These are phyloP conservation scores for Inga laurina DNA, from an alignment of 306 rosid genomes.

Conservation along the genomic window DNA sequence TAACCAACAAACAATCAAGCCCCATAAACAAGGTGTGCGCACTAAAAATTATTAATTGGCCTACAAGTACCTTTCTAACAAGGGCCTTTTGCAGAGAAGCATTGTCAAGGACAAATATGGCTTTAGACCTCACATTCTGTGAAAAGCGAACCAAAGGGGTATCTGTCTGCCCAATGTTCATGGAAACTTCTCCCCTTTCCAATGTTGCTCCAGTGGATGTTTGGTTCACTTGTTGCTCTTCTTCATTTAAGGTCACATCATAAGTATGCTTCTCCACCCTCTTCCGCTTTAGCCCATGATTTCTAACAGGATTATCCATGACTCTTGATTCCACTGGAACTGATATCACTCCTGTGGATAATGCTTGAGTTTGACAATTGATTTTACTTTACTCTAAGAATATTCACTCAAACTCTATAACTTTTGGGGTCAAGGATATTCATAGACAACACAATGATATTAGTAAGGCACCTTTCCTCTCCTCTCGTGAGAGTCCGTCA, in stretches of 20 bases:
- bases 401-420: not conserved
- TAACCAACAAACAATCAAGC: not conserved
- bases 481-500: too few species aligned
- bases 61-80: not conserved
- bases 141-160: conserved; percentile 1
- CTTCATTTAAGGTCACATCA: not conserved
- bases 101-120: conserved; percentile 17
- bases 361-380: not conserved
- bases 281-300: not conserved
- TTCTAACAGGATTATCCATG: not conserved
- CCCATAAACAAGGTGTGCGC: not conserved
- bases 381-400: not conserved
- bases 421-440: not conserved
- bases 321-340: too few species aligned
- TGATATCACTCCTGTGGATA: not conserved
- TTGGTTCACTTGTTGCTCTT: not conserved
- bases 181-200: not conserved
- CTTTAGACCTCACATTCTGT: conserved; percentile 9
- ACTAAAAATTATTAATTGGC: not conserved
- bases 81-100: not conserved
- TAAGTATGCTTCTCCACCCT: not conserved
- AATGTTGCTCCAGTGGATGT: not conserved
- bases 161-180: not conserved
- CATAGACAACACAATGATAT: too few species aligned
- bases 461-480: too few species aligned